phyloP scores from a whole-genome alignment of 2,329 filamentous ascomycete genomes.

The Talaromyces sp. region DNA sequence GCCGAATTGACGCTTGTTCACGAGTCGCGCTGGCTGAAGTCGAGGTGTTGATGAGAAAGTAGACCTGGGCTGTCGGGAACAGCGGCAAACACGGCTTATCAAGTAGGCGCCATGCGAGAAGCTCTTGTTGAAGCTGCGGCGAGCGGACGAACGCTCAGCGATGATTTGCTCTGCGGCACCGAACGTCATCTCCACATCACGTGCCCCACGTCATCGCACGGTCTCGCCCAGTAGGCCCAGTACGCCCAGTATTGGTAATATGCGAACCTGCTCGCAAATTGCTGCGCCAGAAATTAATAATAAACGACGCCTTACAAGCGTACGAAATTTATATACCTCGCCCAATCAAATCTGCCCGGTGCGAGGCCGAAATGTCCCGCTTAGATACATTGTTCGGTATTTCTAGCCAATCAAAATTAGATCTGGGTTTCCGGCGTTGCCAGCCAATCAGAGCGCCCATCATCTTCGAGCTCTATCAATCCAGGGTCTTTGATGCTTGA shows the following conservation, averaged over 20 bases:
- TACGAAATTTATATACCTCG: no score
- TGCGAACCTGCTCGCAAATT: background rate
- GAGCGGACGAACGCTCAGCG: background rate
- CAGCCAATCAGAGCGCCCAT: background rate
- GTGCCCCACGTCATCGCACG: background rate
- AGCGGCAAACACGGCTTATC: background rate
- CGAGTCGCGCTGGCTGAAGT: background rate
- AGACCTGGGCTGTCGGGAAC: background rate
- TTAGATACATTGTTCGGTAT: background rate
- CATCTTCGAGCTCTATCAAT: background rate
- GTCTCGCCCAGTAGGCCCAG: no score
- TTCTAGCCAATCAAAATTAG: background rate
- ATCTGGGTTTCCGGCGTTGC: background rate
- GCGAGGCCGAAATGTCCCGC: background rate
- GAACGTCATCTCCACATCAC: constrained; percentile 1
- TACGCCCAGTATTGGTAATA: no score
- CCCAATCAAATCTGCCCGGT: background rate
- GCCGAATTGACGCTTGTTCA: background rate
- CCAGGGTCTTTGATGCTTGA: no score
- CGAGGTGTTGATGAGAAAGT: background rate
- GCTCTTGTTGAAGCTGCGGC: background rate
- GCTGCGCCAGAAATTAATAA: no score
- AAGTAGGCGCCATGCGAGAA: background rate
- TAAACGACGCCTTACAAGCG: no score
- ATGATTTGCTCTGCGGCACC: background rate